phyloP scores from a whole-genome alignment of 495 filamentous ascomycete species.

The Talaromyces proteolyticus region DNA sequence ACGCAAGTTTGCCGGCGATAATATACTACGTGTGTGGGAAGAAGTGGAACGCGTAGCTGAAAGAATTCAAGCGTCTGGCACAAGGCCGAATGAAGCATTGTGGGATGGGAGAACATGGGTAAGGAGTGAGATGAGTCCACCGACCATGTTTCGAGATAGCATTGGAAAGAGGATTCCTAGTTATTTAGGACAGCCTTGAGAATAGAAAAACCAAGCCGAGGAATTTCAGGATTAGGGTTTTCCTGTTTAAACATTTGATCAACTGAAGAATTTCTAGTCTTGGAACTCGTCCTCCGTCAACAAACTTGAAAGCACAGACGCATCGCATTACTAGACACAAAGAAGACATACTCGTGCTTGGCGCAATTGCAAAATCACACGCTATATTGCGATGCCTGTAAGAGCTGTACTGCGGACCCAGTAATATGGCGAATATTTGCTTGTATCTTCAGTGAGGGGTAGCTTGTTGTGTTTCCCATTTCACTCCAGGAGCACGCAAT shows the following conservation, averaged over 20 bases:
- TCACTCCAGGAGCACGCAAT: background rate
- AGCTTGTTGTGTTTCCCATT: background rate
- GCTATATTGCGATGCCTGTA: too few relatives aligned
- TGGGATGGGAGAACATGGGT: conserved; percentile 5
- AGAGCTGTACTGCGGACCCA: too few relatives aligned
- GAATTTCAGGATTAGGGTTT: too few relatives aligned
- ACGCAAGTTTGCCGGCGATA: conserved; percentile 53
- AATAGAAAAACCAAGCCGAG: too few relatives aligned
- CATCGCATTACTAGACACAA: too few relatives aligned
- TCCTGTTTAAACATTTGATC: too few relatives aligned
- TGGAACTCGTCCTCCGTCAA: too few relatives aligned
- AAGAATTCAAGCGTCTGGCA: conserved; percentile 34
- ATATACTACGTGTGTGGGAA: conserved; percentile 60
- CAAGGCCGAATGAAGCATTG: background rate
- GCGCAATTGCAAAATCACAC: too few relatives aligned
- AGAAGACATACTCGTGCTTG: too few relatives aligned
- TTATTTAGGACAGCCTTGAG: conserved; percentile 1
- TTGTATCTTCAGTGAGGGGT: background rate
- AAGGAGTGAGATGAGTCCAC: conserved; percentile 1
- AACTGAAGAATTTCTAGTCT: too few relatives aligned
- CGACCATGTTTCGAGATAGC: conserved; percentile 4
- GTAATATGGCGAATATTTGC: too few relatives aligned
- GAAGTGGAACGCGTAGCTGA: conserved; percentile 50
- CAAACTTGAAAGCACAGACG: too few relatives aligned
- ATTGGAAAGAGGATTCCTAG: conserved; percentile 3